Evolutionary conservation across 2,329 filamentous ascomycete genomes (phyloP), one percentile per base, ranked within the genome.

Genomic region (Gyromitra esculenta): DNA sequence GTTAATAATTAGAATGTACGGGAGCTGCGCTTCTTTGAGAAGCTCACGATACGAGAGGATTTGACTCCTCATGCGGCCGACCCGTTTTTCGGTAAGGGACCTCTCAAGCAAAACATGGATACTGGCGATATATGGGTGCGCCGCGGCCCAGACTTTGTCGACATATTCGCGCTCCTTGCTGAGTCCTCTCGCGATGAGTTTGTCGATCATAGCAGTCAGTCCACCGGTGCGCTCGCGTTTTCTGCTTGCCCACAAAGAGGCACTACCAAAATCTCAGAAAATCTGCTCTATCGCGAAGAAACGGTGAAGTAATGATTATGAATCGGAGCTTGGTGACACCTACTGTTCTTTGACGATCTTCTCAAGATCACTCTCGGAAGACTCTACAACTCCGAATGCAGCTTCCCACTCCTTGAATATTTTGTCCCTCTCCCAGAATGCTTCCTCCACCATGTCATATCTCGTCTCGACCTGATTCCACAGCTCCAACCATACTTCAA

Each of bases 381-480:
- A 18, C 13, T 11, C 9, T 41, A 18, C 11, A 21, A 2, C 37
- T n/a, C 31, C 54, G 15, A 8, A 57, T 13, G 15, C 13, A 57
- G 13, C 3, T 37, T 35, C 54, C 54, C 37, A 43, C 35, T 41
- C 57, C n/a, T 25, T 18, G 25, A 60, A 60, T 9, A 21, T 9
- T 43, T 41, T 13, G 13, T 18, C 6, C 9, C 37, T 60, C 37
- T 35, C 13, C 31, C 35, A 37, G 31, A 18, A 60, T 60, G 57
- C 37, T 39, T 18, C n/a, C 57, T 41, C 57, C n/a, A 11, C n/a
- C 37, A 60, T 41, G 21, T 41, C 37, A 18, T 60, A 60, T 21
- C 57, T 60, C 37, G n/a, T 8, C 35, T 60, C 57, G 37, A 41
- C 41, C n/a, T 60, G 57, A 43, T 60, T 39, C 57, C 57, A 60